phyloP scores from a whole-genome alignment of 1,284 basidiomycete species.

The Inonotus obliquus region DNA sequence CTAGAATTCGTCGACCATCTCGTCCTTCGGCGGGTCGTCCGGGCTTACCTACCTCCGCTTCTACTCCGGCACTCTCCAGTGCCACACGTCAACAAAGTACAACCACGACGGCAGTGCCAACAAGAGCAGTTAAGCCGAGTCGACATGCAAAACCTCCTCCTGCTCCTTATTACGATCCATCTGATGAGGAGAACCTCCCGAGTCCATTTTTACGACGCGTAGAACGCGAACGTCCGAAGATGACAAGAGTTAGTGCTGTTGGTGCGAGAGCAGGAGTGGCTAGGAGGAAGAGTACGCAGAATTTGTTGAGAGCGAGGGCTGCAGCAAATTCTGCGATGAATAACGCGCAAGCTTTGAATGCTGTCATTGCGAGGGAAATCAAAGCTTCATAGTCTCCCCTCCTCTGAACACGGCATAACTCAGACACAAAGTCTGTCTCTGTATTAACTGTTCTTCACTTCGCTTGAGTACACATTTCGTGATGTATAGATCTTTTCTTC shows the following conservation, averaged over 20 bases:
- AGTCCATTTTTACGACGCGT: constrained; percentile 72
- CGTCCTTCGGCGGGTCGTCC: constrained; percentile 22
- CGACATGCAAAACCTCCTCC: constrained; percentile 23
- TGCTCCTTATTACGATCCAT: constrained; percentile 54
- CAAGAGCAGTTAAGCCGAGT: neutral
- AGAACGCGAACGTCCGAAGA: constrained; percentile 30
- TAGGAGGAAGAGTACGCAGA: constrained; percentile 40
- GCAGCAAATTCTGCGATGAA: constrained; percentile 50
- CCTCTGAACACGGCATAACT: too few species aligned
- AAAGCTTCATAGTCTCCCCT: constrained; percentile 2
- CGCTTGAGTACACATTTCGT: neutral
- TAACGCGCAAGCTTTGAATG: constrained; percentile 2
- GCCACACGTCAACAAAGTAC: constrained; percentile 14
- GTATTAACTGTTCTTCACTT: neutral
- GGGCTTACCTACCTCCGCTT: constrained; percentile 20
- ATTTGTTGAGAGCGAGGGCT: constrained; percentile 55
- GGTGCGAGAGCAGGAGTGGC: constrained; percentile 31
- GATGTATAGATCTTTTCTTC: neutral
- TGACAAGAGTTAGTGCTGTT: constrained; percentile 21
- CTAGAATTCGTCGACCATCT: constrained; percentile 31
- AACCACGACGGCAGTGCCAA: constrained; percentile 17
- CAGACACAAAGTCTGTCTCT: neutral
- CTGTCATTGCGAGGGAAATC: neutral
- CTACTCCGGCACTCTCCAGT: constrained; percentile 18
- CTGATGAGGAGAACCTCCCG: constrained; percentile 79